Conservation (phyloP, 2,329 filamentous ascomycete species). For the Colletotrichum lindemuthianum region DNA sequence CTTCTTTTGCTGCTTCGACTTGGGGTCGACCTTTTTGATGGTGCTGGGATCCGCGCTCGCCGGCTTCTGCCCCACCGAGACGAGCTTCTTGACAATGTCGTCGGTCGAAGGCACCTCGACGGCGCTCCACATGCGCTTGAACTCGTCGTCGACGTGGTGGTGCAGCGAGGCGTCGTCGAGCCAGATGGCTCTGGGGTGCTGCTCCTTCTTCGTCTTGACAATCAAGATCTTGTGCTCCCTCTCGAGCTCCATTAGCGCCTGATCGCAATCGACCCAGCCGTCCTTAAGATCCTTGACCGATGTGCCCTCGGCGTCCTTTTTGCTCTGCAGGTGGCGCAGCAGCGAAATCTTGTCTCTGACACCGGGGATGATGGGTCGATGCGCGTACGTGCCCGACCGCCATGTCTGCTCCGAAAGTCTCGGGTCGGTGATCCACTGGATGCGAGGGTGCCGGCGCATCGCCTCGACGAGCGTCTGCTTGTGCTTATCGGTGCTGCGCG, state of each 20-base stretch:
- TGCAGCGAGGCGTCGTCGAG: conserved; percentile 83
- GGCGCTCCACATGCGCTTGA: conserved; percentile 84
- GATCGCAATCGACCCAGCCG: conserved; percentile 88
- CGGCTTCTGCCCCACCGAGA: conserved; percentile 82
- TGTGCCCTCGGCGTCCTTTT: conserved; percentile 83
- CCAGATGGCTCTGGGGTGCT: conserved; percentile 87
- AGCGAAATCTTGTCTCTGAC: conserved; percentile 83
- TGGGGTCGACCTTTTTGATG: conserved; percentile 65
- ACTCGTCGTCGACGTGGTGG: conserved; percentile 82
- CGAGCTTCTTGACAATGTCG: conserved; percentile 80
- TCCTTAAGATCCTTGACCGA: conserved; percentile 93
- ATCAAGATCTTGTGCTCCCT: conserved; percentile 82
- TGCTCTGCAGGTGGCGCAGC: conserved; percentile 81
- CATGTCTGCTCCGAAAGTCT: conserved; percentile 74
- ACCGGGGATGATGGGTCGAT: conserved; percentile 81
- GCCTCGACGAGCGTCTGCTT: conserved; percentile 74
- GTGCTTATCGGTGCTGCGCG: conserved; percentile 67
- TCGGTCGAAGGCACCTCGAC: conserved; percentile 80
- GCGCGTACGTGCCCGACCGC: conserved; percentile 78
- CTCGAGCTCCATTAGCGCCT: conserved; percentile 82
- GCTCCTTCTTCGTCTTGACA: conserved; percentile 91
- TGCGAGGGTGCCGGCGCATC: conserved; percentile 71
- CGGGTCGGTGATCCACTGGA: conserved; percentile 65
- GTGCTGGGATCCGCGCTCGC: conserved; percentile 79
- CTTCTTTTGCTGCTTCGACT: conserved; percentile 79